phyloP scores from a whole-genome alignment of 108 stramenopile species.

The Nannochloropsis salina region DNA sequence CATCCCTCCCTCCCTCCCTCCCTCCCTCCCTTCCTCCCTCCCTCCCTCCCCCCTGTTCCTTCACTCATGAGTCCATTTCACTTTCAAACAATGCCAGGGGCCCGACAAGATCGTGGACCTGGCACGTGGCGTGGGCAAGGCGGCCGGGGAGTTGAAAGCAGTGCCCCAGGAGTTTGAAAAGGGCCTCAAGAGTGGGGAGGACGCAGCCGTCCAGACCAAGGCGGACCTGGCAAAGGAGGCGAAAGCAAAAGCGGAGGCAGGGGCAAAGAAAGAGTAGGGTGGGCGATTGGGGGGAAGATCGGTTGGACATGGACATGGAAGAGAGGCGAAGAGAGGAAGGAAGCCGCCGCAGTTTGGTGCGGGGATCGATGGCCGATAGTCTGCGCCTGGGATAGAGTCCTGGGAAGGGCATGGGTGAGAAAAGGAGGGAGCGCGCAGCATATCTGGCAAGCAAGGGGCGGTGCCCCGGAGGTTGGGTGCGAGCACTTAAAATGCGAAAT shows the following conservation, averaged over 20 bases:
- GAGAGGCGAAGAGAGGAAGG: too few species aligned
- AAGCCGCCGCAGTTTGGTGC: too few species aligned
- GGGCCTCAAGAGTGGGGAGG: background rate
- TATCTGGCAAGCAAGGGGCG: too few species aligned
- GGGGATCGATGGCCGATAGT: too few species aligned
- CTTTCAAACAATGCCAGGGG: background rate
- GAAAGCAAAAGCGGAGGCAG: background rate
- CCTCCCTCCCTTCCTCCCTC: background rate
- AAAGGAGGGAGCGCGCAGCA: too few species aligned
- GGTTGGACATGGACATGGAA: background rate
- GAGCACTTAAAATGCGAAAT: too few species aligned
- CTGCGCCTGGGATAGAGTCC: too few species aligned
- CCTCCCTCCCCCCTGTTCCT: background rate
- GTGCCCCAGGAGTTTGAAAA: conserved; percentile 10
- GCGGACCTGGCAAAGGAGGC: background rate
- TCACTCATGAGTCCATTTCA: background rate
- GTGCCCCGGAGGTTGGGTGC: too few species aligned
- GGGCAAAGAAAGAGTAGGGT: background rate
- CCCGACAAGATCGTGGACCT: conserved; percentile 14
- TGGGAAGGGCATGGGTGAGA: too few species aligned
- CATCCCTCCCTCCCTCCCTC: background rate
- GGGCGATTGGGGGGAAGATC: background rate
- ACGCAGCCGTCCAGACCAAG: background rate
- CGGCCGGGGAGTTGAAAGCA: conserved; percentile 4
- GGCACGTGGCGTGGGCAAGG: background rate